Conservation (phyloP, 2,329 filamentous ascomycete species). For the Aspergillus hortae region DNA sequence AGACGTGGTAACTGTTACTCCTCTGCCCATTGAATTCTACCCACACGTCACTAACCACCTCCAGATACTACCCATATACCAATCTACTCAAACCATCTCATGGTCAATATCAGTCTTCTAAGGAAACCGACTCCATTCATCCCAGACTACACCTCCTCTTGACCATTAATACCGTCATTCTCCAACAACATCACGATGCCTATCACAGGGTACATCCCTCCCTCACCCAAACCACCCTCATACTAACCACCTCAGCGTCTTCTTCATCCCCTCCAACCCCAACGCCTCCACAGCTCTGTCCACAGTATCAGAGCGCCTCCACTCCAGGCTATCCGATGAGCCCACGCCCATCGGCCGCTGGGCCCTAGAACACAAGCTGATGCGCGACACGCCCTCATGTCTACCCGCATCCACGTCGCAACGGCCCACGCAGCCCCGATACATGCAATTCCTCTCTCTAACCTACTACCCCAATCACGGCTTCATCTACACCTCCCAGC, state of each 20-base stretch:
- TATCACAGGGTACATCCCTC: slow-evolving; percentile 31
- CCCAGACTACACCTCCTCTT: no score
- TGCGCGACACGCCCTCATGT: slow-evolving; percentile 41
- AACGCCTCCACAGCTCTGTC: slow-evolving; percentile 35
- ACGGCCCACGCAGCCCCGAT: slow-evolving; percentile 30
- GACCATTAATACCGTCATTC: no score
- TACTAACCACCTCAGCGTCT: slow-evolving; percentile 29
- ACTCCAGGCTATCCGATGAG: slow-evolving; percentile 32
- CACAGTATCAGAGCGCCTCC: slow-evolving; percentile 37
- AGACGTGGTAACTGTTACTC: no score
- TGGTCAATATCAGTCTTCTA: no score
- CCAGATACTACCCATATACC: no score
- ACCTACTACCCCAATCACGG: slow-evolving; percentile 39
- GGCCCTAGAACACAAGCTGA: slow-evolving; percentile 41
- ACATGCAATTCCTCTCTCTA: slow-evolving; percentile 42
- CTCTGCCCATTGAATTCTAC: no score
- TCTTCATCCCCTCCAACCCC: slow-evolving; percentile 41
- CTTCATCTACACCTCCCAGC: slow-evolving; percentile 39
- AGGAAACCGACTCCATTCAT: no score
- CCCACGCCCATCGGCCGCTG: slow-evolving; percentile 36
- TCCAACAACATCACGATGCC: slow-evolving; percentile 21
- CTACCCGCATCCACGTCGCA: slow-evolving; percentile 32
- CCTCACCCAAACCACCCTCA: not conserved
- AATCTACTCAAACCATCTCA: no score
- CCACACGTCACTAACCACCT: no score